phyloP scores from a whole-genome alignment of 768 basidiomycete species.

The Tephrocybe sp. region DNA sequence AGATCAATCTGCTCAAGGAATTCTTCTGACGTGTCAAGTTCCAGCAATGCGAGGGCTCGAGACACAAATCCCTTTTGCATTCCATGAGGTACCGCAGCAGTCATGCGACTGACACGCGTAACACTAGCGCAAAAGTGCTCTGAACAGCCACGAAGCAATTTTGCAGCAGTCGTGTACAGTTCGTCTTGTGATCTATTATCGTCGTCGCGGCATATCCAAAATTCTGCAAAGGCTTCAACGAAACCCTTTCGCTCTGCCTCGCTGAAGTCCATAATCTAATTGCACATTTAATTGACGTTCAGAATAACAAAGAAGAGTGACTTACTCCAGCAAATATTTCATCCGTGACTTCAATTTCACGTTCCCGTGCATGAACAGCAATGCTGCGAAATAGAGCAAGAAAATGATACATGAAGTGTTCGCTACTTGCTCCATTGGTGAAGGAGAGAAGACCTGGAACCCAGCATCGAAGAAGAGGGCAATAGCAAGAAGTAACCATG shows the following conservation, averaged over 20 bases:
- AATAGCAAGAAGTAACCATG: slow-evolving; percentile 31
- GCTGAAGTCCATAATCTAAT: slow-evolving; percentile 12
- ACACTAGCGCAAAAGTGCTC: slow-evolving; percentile 28
- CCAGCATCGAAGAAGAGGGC: slow-evolving; percentile 26
- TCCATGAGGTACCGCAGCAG: slow-evolving; percentile 19
- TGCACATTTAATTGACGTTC: no score
- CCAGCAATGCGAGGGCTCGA: neutral
- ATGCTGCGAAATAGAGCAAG: slow-evolving; percentile 27
- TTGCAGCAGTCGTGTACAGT: slow-evolving; percentile 18
- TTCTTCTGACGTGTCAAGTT: neutral
- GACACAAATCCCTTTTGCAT: neutral
- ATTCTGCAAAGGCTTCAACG: slow-evolving; percentile 2
- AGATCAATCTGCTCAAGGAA: slow-evolving; percentile 7
- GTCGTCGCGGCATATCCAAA: slow-evolving; percentile 11
- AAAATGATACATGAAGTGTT: slow-evolving; percentile 33
- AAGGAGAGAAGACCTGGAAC: slow-evolving; percentile 31
- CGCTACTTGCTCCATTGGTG: slow-evolving; percentile 29
- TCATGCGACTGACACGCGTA: slow-evolving; percentile 23
- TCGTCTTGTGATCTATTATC: slow-evolving; percentile 16
- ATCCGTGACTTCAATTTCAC: slow-evolving; percentile 3
- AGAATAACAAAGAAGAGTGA: slow-evolving; percentile 23
- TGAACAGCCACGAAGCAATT: slow-evolving; percentile 24
- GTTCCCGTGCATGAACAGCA: slow-evolving; percentile 17
- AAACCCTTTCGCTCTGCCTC: slow-evolving; percentile 8
- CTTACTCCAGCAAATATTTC: slow-evolving; percentile 3